Evolutionary conservation across 768 basidiomycete species (phyloP).

Genomic region (Leccinum sublutescens): DNA sequence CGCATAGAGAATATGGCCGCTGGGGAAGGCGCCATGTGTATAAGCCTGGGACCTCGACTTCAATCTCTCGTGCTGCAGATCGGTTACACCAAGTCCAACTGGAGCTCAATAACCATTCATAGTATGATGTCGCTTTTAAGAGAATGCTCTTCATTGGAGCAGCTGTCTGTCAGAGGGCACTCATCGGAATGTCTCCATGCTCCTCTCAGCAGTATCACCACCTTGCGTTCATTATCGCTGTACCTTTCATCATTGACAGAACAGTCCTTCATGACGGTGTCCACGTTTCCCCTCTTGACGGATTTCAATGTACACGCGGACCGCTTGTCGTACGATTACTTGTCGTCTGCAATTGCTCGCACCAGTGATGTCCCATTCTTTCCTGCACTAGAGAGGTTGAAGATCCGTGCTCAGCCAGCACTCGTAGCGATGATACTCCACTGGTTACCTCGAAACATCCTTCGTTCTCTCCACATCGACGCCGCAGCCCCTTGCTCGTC

Average conservation of each 20-base stretch:
- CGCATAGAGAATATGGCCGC: constrained; percentile 19
- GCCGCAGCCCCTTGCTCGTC: constrained; percentile 27
- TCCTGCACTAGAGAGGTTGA: constrained; percentile 38
- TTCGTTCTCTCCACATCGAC: constrained; percentile 41
- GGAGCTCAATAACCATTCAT: constrained; percentile 24
- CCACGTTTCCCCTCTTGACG: constrained; percentile 36
- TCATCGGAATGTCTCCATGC: constrained; percentile 28
- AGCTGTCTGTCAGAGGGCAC: constrained; percentile 41
- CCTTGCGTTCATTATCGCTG: constrained; percentile 39
- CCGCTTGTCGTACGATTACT: constrained; percentile 32
- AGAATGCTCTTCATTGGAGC: constrained; percentile 28
- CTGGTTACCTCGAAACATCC: constrained; percentile 31
- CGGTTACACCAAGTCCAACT: constrained; percentile 18
- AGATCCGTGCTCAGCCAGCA: constrained; percentile 38
- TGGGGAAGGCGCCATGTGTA: constrained; percentile 11
- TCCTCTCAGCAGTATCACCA: constrained; percentile 33
- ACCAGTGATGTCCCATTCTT: constrained; percentile 25
- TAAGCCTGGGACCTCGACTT: constrained; percentile 37
- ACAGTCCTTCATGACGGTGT: constrained; percentile 37
- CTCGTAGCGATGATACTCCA: constrained; percentile 37
- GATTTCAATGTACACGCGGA: constrained; percentile 46
- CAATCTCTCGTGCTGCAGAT: constrained; percentile 37
- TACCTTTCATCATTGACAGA: constrained; percentile 40
- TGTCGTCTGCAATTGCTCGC: constrained; percentile 7
- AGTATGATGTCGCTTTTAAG: constrained; percentile 27